A percentile compares a stretch with the other conserved stretches of the same genome.
Conservation (phyloP, 2,329 filamentous ascomycete genomes). For the Aspergillus pseudoglaucus region DNA sequence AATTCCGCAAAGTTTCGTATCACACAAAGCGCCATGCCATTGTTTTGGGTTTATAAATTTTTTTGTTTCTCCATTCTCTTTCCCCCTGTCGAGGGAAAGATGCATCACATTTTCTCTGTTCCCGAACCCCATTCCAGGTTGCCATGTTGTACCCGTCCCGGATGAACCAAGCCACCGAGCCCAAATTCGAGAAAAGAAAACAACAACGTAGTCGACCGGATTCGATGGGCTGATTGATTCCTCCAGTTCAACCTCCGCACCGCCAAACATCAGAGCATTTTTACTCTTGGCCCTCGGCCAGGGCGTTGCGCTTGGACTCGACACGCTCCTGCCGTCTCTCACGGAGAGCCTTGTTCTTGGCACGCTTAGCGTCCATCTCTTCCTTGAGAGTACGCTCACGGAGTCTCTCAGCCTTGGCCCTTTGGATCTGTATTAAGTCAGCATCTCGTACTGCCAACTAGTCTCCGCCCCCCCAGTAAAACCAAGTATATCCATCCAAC, state of each 20-base stretch:
- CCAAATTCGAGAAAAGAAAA: slow-evolving; percentile 12
- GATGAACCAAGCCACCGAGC: slow-evolving; percentile 16
- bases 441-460: slow-evolving; percentile 2
- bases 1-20: slow-evolving; percentile 13
- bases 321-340: slow-evolving; percentile 95
- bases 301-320: slow-evolving; percentile 80
- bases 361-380: slow-evolving; percentile 99
- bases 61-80: slow-evolving; percentile 13
- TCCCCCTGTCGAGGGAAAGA: slow-evolving; percentile 10
- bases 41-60: slow-evolving; percentile 13
- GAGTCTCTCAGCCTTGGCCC: slow-evolving; percentile 98
- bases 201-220: slow-evolving; percentile 20
- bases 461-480: slow-evolving; percentile 2
- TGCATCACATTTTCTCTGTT: slow-evolving; percentile 11
- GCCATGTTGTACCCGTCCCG: slow-evolving; percentile 10
- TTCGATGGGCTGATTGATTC: slow-evolving; percentile 23
- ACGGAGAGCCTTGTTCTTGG: slow-evolving; percentile 99
- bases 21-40: slow-evolving; percentile 24
- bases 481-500: background rate
- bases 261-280: slow-evolving; percentile 30
- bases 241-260: slow-evolving; percentile 31
- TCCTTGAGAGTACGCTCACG: slow-evolving; percentile 96
- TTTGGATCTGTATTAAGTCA: slow-evolving; percentile 72
- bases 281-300: slow-evolving; percentile 59
- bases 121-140: slow-evolving; percentile 13